These are phyloP conservation scores for Camellia lanceoleosa DNA, from an alignment of 148 eudicot species.

Conservation along the genomic window DNA sequence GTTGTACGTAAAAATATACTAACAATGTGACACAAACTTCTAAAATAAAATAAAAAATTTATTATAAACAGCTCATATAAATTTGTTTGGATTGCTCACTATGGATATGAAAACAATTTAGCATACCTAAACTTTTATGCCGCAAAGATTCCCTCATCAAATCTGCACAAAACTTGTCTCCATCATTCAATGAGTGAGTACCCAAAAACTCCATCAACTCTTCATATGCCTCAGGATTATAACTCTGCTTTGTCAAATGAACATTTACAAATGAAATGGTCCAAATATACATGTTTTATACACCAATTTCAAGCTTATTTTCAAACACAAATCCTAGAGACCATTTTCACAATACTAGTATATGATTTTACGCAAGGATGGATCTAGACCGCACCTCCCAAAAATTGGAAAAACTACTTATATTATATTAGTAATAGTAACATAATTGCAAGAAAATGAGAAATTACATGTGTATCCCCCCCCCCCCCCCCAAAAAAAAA, in stretches of 20 bases:
- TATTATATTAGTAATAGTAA: too few species aligned
- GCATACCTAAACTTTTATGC: constrained; percentile 69
- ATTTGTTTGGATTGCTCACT: neutral
- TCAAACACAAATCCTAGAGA: neutral
- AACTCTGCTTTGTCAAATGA: constrained; percentile 71
- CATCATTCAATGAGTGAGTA: constrained; percentile 56
- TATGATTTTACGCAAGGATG: too few species aligned
- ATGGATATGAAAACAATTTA: neutral
- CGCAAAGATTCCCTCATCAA: constrained; percentile 79
- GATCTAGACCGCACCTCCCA: too few species aligned
- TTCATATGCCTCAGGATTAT: constrained; percentile 70
- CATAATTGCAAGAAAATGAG: too few species aligned
- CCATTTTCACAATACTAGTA: too few species aligned
- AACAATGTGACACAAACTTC: too few species aligned
- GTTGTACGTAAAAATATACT: too few species aligned
- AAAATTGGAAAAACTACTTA: too few species aligned
- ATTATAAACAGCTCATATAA: too few species aligned
- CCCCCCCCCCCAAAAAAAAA: too few species aligned
- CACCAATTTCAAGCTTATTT: neutral
- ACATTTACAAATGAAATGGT: constrained; percentile 13
- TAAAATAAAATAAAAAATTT: too few species aligned
- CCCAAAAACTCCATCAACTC: constrained; percentile 77
- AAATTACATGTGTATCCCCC: too few species aligned
- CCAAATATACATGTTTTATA: neutral
- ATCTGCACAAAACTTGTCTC: constrained; percentile 74